Evolutionary conservation across 2,329 filamentous ascomycete genomes (phyloP), one percentile per base, ranked within the genome.

Genomic region (Chalaropsis thielavioides): DNA sequence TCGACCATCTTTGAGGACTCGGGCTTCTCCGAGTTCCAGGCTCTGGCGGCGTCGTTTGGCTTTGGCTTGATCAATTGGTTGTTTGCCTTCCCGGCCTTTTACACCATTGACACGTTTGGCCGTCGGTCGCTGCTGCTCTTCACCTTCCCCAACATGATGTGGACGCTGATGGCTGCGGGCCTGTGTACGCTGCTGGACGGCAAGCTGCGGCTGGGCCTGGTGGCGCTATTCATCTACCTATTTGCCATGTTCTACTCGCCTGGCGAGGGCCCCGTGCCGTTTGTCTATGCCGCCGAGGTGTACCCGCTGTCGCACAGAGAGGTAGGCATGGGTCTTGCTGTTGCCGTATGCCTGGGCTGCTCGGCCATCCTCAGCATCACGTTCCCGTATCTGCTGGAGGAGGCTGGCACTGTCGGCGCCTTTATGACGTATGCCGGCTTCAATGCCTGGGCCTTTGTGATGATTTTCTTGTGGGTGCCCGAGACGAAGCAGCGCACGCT

Each of bases 191-290:
- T 75, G 40, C 73, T 76, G 44, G 70, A 72, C 13, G 75, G 71
- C 24, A 76, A 70, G 0, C 76, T 77, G 0, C 78, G 80, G 65
- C 75, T 83, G 31, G 80, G 76, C 41, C 72, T 82, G 0, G 79
- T 87, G 15, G 81, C 83, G 0, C 74, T 85, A 3, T 86, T 87
- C 67, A 76, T 87, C 68, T 88, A 83, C 73, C 71, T 88, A 15
- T 88, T 87, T 68, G 82, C 80, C 0, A 82, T 82, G 6, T 85
- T 86, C 69, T 87, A 87, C 73, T 85, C 82, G 0, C 82, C 83
- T 0, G 84, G 84, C 19, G 83, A 86, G 73, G 84, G 84, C 0
- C 79, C 82, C 0, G 83, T 86, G 0, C 83, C 83, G 0, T 86
- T 84, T 72, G 54, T 63, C 19, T 85, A 85, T 75, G 80, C 76